Percentiles rank a stretch among this genome's conserved stretches.
phyloP scores from a whole-genome alignment of 305 asterid genomes.

The Rubia tinctorum region DNA sequence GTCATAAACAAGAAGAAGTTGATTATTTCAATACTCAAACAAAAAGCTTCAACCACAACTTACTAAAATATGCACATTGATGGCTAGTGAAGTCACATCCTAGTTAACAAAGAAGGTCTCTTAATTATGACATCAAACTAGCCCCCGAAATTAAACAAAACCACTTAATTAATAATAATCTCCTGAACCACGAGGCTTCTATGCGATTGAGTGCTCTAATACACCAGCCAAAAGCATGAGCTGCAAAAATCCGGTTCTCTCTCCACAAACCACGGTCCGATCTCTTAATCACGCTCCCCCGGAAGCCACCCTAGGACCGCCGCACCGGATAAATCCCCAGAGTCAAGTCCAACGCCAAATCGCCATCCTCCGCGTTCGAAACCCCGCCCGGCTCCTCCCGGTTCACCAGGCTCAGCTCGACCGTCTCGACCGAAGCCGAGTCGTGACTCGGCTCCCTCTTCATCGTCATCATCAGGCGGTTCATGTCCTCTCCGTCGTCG shows the following conservation, averaged over 20 bases:
- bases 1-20: not conserved
- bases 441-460: constrained; percentile 48
- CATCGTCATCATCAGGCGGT: not conserved
- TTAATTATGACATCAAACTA: not conserved
- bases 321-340: constrained; percentile 36
- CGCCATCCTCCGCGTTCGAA: constrained; percentile 25
- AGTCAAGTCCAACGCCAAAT: constrained; percentile 49
- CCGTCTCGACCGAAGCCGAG: constrained; percentile 56
- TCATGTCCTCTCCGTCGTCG: constrained; percentile 6
- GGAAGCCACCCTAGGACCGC: constrained; percentile 8
- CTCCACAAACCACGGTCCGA: not conserved
- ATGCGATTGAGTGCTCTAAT: not conserved
- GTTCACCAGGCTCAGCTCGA: constrained; percentile 37
- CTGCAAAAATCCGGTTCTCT: constrained; percentile 12
- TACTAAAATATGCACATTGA: constrained; percentile 6
- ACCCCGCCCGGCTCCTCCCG: constrained; percentile 17
- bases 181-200: not conserved
- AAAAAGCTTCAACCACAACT: constrained; percentile 10
- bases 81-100: constrained; percentile 4
- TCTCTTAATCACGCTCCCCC: constrained; percentile 27
- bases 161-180: not conserved
- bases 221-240: constrained; percentile 5
- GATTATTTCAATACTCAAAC: not conserved
- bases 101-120: not conserved
- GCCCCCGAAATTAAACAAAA: not conserved